Conservation (phyloP, 192 early-diverging fungal genomes). For the Pilaira anomala region DNA sequence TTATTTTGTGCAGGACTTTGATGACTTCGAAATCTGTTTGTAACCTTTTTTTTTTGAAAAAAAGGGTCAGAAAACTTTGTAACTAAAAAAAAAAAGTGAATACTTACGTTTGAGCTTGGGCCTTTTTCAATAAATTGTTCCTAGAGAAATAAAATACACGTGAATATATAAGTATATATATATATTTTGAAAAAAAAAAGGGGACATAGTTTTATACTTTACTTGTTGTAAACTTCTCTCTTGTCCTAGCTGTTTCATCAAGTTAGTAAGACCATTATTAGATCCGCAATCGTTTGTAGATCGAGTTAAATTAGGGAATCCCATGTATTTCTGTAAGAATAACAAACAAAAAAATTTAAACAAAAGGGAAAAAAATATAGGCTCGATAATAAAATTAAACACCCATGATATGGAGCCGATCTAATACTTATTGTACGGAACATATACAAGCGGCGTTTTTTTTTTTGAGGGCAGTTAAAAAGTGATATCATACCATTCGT, state of each 20-base stretch:
- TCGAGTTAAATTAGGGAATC: slow-evolving; percentile 16
- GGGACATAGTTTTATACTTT: not conserved
- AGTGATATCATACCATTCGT: too few species aligned
- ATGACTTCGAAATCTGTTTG: not conserved
- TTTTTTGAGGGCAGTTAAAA: too few species aligned
- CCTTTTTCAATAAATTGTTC: slow-evolving; percentile 3
- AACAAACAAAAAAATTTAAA: too few species aligned
- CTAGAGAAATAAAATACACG: not conserved
- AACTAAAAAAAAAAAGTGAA: not conserved
- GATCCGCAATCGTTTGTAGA: slow-evolving; percentile 7
- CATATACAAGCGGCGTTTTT: too few species aligned
- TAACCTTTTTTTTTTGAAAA: not conserved
- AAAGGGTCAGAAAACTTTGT: not conserved
- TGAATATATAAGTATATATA: not conserved
- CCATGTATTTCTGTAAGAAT: slow-evolving; percentile 7
- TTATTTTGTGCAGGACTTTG: too few species aligned
- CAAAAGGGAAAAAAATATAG: too few species aligned
- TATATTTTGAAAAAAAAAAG: not conserved
- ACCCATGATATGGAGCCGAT: too few species aligned
- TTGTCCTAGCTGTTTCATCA: slow-evolving; percentile 10
- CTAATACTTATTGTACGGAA: too few species aligned
- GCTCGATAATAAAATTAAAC: too few species aligned
- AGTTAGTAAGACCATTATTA: slow-evolving; percentile 7
- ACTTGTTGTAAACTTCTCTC: slow-evolving; percentile 10
- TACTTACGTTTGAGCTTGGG: slow-evolving; percentile 12